Conservation (phyloP, 2,329 filamentous ascomycete genomes). For the Fusarium ramigenum region DNA sequence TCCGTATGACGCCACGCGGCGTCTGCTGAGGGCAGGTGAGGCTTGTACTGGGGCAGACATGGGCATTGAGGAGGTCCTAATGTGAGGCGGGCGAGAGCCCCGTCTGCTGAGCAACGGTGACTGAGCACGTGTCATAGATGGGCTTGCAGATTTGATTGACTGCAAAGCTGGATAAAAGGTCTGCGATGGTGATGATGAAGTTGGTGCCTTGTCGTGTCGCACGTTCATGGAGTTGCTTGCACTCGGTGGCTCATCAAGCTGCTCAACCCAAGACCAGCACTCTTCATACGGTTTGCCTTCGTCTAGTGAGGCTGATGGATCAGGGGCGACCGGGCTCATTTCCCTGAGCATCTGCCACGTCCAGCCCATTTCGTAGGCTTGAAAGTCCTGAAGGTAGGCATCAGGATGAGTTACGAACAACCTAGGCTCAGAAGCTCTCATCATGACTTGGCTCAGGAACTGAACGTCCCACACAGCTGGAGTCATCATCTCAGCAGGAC, state of each 20-base stretch:
- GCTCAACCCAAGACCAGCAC: constrained; percentile 71
- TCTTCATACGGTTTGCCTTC: constrained; percentile 65
- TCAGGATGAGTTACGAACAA: constrained; percentile 81
- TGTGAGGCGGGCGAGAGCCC: constrained; percentile 56
- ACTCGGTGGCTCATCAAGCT: constrained; percentile 67
- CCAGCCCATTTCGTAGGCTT: constrained; percentile 67
- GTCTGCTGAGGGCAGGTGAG: constrained; percentile 54
- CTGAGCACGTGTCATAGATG: constrained; percentile 49
- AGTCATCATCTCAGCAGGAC: constrained; percentile 76
- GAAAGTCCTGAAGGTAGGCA: constrained; percentile 74
- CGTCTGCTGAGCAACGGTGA: constrained; percentile 54
- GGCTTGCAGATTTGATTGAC: constrained; percentile 45
- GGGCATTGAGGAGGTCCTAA: constrained; percentile 65
- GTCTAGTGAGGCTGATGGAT: constrained; percentile 49
- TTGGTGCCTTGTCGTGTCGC: constrained; percentile 53
- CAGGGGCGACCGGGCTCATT: constrained; percentile 65
- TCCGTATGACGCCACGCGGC: constrained; percentile 58
- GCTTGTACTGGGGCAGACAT: constrained; percentile 49
- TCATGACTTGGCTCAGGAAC: constrained; percentile 77
- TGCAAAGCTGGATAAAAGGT: constrained; percentile 39
- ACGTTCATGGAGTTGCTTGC: constrained; percentile 55
- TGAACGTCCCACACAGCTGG: constrained; percentile 75
- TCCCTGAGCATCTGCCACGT: constrained; percentile 76
- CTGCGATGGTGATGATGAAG: constrained; percentile 55
- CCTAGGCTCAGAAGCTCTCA: constrained; percentile 73